Percentiles rank a stretch among this genome's conserved stretches.
Conservation (phyloP, 495 filamentous ascomycete genomes). For the Aspergillus nidulans region DNA sequence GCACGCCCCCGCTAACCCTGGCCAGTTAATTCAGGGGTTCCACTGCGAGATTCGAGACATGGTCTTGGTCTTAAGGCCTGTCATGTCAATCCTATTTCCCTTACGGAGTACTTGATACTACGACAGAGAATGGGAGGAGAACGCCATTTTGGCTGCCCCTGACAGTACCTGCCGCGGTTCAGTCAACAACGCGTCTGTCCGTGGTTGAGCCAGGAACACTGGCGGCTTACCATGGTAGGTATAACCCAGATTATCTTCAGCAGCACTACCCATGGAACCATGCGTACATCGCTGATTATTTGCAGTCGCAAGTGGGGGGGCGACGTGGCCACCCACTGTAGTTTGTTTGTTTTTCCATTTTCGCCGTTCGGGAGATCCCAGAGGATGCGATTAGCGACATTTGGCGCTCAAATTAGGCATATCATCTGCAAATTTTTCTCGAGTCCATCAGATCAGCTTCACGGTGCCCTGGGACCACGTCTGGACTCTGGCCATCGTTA, state of each 20-base stretch:
- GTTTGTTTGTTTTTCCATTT: constrained; percentile 9
- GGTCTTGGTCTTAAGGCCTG: background rate
- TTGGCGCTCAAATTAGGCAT: background rate
- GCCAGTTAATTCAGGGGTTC: constrained; percentile 6
- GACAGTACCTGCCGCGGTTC: background rate
- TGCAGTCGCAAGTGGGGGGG: constrained; percentile 4
- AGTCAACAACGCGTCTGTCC: background rate
- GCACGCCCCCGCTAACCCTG: constrained; percentile 5
- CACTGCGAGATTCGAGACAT: constrained; percentile 14
- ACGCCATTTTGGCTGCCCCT: background rate
- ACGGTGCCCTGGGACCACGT: background rate
- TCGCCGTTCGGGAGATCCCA: background rate
- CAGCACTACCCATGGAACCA: constrained; percentile 4
- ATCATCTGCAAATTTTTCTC: background rate
- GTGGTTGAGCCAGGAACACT: background rate
- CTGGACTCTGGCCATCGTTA: background rate
- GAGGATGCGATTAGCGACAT: background rate
- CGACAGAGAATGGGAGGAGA: background rate
- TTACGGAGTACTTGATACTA: constrained; percentile 1
- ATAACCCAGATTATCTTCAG: background rate
- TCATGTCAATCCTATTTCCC: background rate
- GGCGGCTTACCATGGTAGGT: background rate
- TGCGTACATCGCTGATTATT: constrained; percentile 5
- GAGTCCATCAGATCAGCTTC: background rate
- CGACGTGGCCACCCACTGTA: constrained; percentile 9